These are phyloP conservation scores for Grigorovia jiainica DNA, from an alignment of 805 yeast species.

Conservation along the genomic window DNA sequence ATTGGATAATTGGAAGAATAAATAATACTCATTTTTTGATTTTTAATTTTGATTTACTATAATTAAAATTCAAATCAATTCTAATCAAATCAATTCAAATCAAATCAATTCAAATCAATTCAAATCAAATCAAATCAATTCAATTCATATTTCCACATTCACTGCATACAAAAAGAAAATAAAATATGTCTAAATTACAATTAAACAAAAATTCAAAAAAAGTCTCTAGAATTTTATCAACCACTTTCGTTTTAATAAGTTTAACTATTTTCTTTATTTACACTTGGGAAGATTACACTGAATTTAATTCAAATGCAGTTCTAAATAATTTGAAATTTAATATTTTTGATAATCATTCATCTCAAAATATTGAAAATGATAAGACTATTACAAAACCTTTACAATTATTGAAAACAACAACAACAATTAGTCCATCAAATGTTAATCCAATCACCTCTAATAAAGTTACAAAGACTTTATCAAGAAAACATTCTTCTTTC, in stretches of 20 bases:
- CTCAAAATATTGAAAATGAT: background rate
- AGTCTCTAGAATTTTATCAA: slow-evolving; percentile 6
- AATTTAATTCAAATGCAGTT: background rate
- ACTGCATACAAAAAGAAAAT: too few relatives aligned
- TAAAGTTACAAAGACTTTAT: background rate
- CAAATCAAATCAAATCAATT: too few relatives aligned
- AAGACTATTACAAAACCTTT: background rate
- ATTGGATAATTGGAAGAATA: too few relatives aligned
- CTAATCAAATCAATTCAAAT: too few relatives aligned
- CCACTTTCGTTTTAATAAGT: slow-evolving; percentile 6
- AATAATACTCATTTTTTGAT: too few relatives aligned
- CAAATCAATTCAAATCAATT: too few relatives aligned
- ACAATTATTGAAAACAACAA: background rate
- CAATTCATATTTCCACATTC: too few relatives aligned
- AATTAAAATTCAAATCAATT: too few relatives aligned
- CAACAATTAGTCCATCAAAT: background rate
- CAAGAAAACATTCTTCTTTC: background rate
- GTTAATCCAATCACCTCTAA: background rate
- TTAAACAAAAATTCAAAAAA: background rate
- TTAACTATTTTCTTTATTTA: slow-evolving; percentile 5
- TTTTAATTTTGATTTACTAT: too few relatives aligned
- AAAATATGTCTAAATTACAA: background rate
- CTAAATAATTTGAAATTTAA: background rate
- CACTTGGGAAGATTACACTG: slow-evolving; percentile 11
- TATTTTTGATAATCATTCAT: background rate